phyloP scores from a whole-genome alignment of 192 early-diverging fungal species.

The Coemansia asiatica region DNA sequence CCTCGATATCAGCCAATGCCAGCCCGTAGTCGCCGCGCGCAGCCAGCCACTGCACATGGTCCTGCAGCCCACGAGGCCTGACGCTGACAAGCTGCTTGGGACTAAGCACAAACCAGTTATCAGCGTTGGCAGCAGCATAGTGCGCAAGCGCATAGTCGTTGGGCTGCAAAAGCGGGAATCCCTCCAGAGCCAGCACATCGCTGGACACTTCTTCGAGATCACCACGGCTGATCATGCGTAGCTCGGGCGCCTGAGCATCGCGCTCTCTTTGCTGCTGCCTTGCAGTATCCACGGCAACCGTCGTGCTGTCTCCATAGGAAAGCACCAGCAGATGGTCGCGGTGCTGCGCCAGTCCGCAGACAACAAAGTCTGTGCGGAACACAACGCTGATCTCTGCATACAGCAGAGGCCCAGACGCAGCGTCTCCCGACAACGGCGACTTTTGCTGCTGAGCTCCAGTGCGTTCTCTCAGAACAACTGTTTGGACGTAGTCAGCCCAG shows the following conservation, averaged over 20 bases:
- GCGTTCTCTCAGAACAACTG: conserved; percentile 70
- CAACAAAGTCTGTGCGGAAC: conserved; percentile 60
- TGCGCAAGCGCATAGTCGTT: conserved; percentile 91
- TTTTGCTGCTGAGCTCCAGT: conserved; percentile 1
- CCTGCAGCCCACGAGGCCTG: conserved; percentile 80
- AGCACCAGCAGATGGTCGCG: conserved; percentile 44
- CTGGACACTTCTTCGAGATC: conserved; percentile 83
- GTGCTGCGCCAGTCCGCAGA: conserved; percentile 83
- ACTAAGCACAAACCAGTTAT: conserved; percentile 88
- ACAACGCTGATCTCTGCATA: conserved; percentile 60
- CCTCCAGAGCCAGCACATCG: conserved; percentile 83
- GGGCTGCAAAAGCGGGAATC: conserved; percentile 83
- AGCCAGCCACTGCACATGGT: conserved; percentile 94
- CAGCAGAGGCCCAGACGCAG: conserved; percentile 18
- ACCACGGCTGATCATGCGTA: conserved; percentile 80
- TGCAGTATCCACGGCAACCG: conserved; percentile 10
- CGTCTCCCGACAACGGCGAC: background rate
- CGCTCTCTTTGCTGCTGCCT: conserved; percentile 25
- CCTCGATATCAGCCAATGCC: conserved; percentile 68
- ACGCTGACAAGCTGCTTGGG: conserved; percentile 94
- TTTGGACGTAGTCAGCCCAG: conserved; percentile 92
- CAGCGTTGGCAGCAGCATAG: conserved; percentile 57
- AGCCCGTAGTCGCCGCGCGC: conserved; percentile 77
- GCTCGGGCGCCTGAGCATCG: conserved; percentile 75
- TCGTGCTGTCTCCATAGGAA: conserved; percentile 43